phyloP scores from a whole-genome alignment of 2,329 filamentous ascomycete genomes.

The Pseudogymnoascus sp. region DNA sequence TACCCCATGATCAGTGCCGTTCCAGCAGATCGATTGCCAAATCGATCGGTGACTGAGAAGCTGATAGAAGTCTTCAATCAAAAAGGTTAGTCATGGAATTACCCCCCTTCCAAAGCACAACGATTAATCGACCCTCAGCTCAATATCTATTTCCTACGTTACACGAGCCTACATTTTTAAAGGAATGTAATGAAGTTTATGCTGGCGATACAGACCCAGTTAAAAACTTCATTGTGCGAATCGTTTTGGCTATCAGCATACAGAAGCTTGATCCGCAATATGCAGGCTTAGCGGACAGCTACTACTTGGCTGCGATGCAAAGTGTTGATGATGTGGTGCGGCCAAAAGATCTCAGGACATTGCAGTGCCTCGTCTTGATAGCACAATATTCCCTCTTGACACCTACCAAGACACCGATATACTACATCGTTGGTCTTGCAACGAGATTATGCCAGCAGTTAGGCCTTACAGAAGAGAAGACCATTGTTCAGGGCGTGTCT shows the following conservation, averaged over 20 bases:
- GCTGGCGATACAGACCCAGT: constrained; percentile 67
- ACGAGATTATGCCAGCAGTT: constrained; percentile 83
- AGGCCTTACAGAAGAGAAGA: constrained; percentile 80
- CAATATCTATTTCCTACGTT: constrained; percentile 82
- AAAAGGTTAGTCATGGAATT: constrained; percentile 50
- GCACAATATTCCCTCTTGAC: constrained; percentile 88
- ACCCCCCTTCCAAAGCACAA: constrained; percentile 12
- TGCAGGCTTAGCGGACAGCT: constrained; percentile 89
- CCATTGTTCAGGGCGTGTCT: constrained; percentile 55
- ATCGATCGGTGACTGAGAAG: constrained; percentile 62
- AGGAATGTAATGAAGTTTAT: constrained; percentile 75
- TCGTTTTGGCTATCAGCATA: constrained; percentile 90
- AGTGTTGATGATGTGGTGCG: constrained; percentile 75
- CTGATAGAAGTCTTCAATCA: constrained; percentile 79
- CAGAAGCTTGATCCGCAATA: constrained; percentile 86
- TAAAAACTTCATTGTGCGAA: constrained; percentile 78
- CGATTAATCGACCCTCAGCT: constrained; percentile 40
- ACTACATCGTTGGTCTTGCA: constrained; percentile 85
- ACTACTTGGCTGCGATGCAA: constrained; percentile 82
- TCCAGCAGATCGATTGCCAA: constrained; percentile 68
- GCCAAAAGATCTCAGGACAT: constrained; percentile 80
- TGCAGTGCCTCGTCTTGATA: constrained; percentile 83
- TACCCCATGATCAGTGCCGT: constrained; percentile 86
- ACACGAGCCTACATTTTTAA: constrained; percentile 70
- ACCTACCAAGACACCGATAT: constrained; percentile 83